These are phyloP conservation scores for Apium graveolens DNA, from an alignment of 129 eudicot genomes.

Conservation along the genomic window DNA sequence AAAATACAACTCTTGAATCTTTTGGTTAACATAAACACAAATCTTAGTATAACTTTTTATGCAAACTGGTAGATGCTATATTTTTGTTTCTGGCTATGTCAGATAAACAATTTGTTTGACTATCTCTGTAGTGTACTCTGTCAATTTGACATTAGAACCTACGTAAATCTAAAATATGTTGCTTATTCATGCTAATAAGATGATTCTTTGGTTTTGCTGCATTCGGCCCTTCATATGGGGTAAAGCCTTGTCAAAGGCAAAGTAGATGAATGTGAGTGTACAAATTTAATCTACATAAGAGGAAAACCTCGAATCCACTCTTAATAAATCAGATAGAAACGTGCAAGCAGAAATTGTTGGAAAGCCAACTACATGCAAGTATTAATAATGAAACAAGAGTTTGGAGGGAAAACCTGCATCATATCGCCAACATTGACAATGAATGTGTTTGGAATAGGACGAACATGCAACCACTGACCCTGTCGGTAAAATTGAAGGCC, in stretches of 20 bases:
- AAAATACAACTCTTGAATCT: neutral
- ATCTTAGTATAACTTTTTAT: too few relatives aligned
- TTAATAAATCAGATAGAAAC: neutral
- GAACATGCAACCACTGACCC: constrained; percentile 49
- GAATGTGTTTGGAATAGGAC: constrained; percentile 50
- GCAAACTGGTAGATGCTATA: neutral
- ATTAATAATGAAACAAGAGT: neutral
- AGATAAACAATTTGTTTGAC: too few relatives aligned
- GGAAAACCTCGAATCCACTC: neutral
- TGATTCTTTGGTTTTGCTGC: too few relatives aligned
- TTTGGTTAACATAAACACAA: too few relatives aligned
- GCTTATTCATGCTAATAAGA: too few relatives aligned
- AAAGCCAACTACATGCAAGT: neutral
- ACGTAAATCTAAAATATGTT: too few relatives aligned
- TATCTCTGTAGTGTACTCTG: too few relatives aligned
- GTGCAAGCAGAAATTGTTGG: neutral
- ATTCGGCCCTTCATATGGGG: too few relatives aligned
- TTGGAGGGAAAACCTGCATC: constrained; percentile 53
- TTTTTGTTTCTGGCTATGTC: too few relatives aligned
- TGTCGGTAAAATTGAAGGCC: constrained; percentile 69
- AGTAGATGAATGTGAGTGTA: too few relatives aligned
- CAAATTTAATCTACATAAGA: too few relatives aligned
- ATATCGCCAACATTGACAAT: constrained; percentile 77
- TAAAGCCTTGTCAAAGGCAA: too few relatives aligned
- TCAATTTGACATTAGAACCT: neutral